Evolutionary conservation across 2,329 filamentous ascomycete species (phyloP), one percentile per base, ranked within the genome.

Genomic region (Acrocalymma vagum): DNA sequence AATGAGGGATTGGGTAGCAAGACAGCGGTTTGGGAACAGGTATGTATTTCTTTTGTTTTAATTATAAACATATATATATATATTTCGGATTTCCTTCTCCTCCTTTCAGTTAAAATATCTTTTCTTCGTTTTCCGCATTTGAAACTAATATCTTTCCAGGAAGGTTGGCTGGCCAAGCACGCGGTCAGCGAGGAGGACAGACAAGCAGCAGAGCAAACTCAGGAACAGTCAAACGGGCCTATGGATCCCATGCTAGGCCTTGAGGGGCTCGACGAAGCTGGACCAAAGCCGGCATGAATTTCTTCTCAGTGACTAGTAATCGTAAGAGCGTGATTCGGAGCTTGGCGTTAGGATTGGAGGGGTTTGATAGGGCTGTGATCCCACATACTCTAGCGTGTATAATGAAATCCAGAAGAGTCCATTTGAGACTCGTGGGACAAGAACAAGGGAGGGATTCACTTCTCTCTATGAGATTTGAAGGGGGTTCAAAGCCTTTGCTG

Each of bases 21-120:
- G 72, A 96, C 87, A 29, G 95, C 94, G 20, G 79, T 99, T 31
- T 99, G 94, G 95, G 90, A 96, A 70, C 93, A 97, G 85, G 94
- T 96, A 72, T 34, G 81, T 71, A 7, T 16, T 37, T 20, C 21
- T 35, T 48, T 35, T 33, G n/a, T 28, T n/a, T 17, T 22, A 9
- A 18, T 24, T 4, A n/a, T n/a, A n/a, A n/a, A n/a, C n/a, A n/a
- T n/a, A n/a, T n/a, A n/a, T n/a, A n/a, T n/a, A n/a, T n/a, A n/a
- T n/a, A n/a, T n/a, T n/a, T n/a, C n/a, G n/a, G n/a, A n/a, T n/a
- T n/a, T n/a, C n/a, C n/a, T n/a, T n/a, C n/a, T n/a, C n/a, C n/a
- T n/a, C n/a, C n/a, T n/a, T n/a, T n/a, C n/a, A n/a, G n/a, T n/a
- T n/a, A n/a, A n/a, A n/a, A n/a, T n/a, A n/a, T n/a, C n/a, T n/a